A percentile compares a stretch with the other conserved stretches of the same genome.
Evolutionary conservation across 306 rosid genomes (phyloP).

Genomic region (Betula pendula): DNA sequence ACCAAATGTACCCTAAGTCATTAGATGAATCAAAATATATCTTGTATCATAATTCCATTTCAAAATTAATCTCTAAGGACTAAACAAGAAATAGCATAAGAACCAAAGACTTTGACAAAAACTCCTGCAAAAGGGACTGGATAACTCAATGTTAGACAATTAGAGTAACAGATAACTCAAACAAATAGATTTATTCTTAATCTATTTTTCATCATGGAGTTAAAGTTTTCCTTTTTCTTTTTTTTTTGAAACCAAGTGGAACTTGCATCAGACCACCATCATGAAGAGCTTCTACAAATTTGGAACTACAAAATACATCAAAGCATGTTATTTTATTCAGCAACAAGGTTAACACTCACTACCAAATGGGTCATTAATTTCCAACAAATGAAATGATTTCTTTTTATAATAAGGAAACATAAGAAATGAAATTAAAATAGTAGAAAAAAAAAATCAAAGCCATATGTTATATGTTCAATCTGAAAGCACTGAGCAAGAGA

Average conservation of each 20-base stretch:
- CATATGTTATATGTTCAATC: constrained; percentile 7
- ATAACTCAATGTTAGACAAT: background rate
- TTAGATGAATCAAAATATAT: background rate
- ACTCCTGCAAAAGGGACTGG: background rate
- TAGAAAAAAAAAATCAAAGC: constrained; percentile 4
- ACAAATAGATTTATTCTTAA: background rate
- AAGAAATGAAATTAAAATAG: background rate
- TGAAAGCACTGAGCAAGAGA: constrained; percentile 31
- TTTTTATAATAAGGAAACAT: background rate
- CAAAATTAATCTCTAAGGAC: background rate
- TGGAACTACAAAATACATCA: constrained; percentile 3
- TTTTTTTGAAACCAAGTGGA: background rate
- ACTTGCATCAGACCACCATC: constrained; percentile 21
- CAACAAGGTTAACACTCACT: constrained; percentile 3
- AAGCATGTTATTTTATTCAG: background rate
- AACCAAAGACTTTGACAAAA: background rate
- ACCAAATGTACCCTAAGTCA: background rate
- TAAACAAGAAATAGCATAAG: background rate
- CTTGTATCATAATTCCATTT: background rate
- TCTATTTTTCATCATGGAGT: background rate
- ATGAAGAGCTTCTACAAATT: background rate
- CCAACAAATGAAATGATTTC: constrained; percentile 2
- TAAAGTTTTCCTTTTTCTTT: background rate
- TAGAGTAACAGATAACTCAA: background rate
- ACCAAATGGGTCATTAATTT: constrained; percentile 10